phyloP scores from a whole-genome alignment of 1,139 yeast species.

The Lodderomyces metapsilosis region DNA sequence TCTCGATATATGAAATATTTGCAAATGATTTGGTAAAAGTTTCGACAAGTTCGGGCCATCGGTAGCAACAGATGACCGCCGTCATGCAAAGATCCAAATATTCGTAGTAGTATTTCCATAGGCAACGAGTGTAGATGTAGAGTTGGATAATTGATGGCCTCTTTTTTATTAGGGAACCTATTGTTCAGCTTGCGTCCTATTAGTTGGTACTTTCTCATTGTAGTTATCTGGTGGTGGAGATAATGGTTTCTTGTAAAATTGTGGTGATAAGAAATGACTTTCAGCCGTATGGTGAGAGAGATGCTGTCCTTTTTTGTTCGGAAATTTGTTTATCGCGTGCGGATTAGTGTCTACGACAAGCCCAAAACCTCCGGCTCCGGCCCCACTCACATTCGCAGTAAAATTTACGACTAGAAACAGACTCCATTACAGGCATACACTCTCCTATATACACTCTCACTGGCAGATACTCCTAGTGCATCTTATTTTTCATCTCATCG shows the following conservation, averaged over 20 bases:
- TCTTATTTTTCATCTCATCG: constrained; percentile 35
- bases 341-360: too few relatives aligned
- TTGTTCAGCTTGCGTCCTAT: constrained; percentile 31
- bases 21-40: constrained; percentile 35
- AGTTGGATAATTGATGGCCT: constrained; percentile 21
- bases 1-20: constrained; percentile 35
- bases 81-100: constrained; percentile 25
- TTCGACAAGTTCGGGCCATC: constrained; percentile 35
- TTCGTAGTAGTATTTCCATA: constrained; percentile 35
- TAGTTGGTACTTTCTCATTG: constrained; percentile 29
- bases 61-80: constrained; percentile 19
- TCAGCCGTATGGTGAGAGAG: too few relatives aligned
- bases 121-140: constrained; percentile 42
- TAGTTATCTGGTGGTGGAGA: too few relatives aligned
- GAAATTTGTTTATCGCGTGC: too few relatives aligned
- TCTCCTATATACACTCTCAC: too few relatives aligned
- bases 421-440: too few relatives aligned
- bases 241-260: too few relatives aligned
- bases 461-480: not conserved
- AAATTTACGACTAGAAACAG: too few relatives aligned
- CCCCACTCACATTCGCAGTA: too few relatives aligned
- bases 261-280: too few relatives aligned
- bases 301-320: too few relatives aligned
- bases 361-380: too few relatives aligned
- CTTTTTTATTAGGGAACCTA: constrained; percentile 5